phyloP scores from a whole-genome alignment of 768 basidiomycete species.

The Multifurca ochricompacta region DNA sequence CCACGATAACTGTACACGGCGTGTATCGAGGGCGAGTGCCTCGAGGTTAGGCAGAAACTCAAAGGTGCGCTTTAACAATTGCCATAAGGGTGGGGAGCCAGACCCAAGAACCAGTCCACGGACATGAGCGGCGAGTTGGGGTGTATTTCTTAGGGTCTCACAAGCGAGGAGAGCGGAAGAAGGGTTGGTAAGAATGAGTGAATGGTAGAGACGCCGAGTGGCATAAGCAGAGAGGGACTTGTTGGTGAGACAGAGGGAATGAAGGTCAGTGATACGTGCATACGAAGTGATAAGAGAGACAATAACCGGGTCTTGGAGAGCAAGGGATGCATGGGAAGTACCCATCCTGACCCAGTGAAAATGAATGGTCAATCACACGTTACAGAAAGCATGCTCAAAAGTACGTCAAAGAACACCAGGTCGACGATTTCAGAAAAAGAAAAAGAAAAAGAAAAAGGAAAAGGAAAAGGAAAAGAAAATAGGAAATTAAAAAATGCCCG shows the following conservation, averaged over 20 bases:
- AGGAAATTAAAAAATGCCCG: slow-evolving; percentile 21
- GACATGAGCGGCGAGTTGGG: slow-evolving; percentile 35
- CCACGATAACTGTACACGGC: slow-evolving; percentile 31
- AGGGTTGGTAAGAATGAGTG: slow-evolving; percentile 34
- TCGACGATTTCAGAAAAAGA: not conserved
- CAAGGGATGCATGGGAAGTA: not conserved
- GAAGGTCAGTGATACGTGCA: slow-evolving; percentile 32
- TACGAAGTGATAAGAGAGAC: slow-evolving; percentile 35
- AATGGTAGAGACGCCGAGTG: slow-evolving; percentile 39
- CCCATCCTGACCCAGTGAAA: not conserved
- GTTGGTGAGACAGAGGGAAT: slow-evolving; percentile 37
- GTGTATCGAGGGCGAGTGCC: slow-evolving; percentile 33
- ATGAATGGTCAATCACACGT: not conserved
- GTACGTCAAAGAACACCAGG: too few species aligned
- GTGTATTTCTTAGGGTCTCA: slow-evolving; percentile 31
- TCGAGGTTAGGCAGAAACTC: slow-evolving; percentile 39
- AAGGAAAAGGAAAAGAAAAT: too few species aligned
- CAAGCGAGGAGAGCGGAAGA: slow-evolving; percentile 32
- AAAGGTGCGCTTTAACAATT: slow-evolving; percentile 35
- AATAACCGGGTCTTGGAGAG: slow-evolving; percentile 36
- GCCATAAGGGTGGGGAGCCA: slow-evolving; percentile 37
- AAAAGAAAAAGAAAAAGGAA: not conserved
- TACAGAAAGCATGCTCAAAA: too few species aligned
- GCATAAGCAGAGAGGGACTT: slow-evolving; percentile 43
- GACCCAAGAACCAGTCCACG: slow-evolving; percentile 22